phyloP scores from a whole-genome alignment of 306 rosid species.

The Dryas octopetala region DNA sequence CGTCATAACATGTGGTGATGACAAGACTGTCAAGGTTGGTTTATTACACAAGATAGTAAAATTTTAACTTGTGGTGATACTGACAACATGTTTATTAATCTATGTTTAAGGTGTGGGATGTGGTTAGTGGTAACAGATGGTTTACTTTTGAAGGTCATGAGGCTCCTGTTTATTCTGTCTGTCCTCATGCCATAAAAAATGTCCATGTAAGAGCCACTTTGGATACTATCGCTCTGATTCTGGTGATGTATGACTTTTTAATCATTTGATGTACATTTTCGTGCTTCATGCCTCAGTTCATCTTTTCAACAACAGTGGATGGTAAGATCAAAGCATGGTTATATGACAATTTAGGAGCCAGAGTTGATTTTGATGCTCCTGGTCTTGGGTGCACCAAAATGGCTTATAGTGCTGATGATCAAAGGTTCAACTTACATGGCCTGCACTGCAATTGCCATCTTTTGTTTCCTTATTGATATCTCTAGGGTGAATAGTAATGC shows the following conservation, averaged over 20 bases:
- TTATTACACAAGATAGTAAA: conserved; percentile 3
- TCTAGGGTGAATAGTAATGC: background rate
- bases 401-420: conserved; percentile 73
- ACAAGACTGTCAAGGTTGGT: conserved; percentile 75
- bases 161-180: conserved; percentile 75
- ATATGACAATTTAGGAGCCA: conserved; percentile 65
- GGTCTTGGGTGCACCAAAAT: conserved; percentile 73
- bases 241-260: background rate
- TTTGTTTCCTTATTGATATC: background rate
- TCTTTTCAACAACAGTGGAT: conserved; percentile 72
- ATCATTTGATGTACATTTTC: conserved; percentile 11
- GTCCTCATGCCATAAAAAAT: conserved; percentile 61
- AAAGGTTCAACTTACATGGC: conserved; percentile 48
- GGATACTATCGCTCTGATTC: background rate
- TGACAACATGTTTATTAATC: conserved; percentile 13
- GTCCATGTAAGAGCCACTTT: conserved; percentile 42
- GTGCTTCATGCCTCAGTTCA: conserved; percentile 46
- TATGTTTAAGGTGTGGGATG: conserved; percentile 70
- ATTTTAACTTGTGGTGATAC: conserved; percentile 22
- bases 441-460: background rate
- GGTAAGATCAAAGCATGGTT: conserved; percentile 86
- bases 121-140: conserved; percentile 51
- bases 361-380: conserved; percentile 78
- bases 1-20: conserved; percentile 81
- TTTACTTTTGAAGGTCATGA: conserved; percentile 70